phyloP scores from a whole-genome alignment of 371 early-diverging fungal genomes.

The Mortierella sp. region DNA sequence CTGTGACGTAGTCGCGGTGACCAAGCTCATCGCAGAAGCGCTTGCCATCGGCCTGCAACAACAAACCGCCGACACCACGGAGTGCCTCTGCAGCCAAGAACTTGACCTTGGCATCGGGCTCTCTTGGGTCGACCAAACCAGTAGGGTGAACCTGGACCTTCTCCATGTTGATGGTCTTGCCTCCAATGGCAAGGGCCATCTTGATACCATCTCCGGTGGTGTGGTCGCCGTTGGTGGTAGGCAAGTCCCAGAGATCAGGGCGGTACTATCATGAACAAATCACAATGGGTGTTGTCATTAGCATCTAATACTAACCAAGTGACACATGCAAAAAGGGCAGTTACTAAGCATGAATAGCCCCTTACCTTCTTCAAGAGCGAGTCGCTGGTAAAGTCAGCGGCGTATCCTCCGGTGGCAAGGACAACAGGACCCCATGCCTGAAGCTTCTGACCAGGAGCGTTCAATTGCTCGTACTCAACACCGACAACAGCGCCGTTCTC shows the following conservation, averaged over 20 bases:
- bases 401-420: slow-evolving; percentile 95
- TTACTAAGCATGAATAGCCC: too few relatives aligned
- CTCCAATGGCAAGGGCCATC: slow-evolving; percentile 86
- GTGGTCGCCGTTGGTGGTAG: slow-evolving; percentile 96
- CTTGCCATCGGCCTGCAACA: slow-evolving; percentile 84
- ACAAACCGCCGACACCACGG: slow-evolving; percentile 94
- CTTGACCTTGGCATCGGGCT: slow-evolving; percentile 89
- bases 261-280: slow-evolving; percentile 56
- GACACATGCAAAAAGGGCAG: too few relatives aligned
- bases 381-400: slow-evolving; percentile 76
- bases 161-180: slow-evolving; percentile 91
- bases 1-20: slow-evolving; percentile 89
- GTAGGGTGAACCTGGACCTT: slow-evolving; percentile 98
- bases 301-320: too few relatives aligned
- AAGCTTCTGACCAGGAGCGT: slow-evolving; percentile 64
- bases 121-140: slow-evolving; percentile 91
- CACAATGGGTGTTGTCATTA: too few relatives aligned
- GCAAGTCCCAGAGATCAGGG: slow-evolving; percentile 65
- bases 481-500: slow-evolving; percentile 77
- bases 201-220: slow-evolving; percentile 97
- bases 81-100: slow-evolving; percentile 96
- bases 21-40: slow-evolving; percentile 96
- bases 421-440: slow-evolving; percentile 84
- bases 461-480: slow-evolving; percentile 78
- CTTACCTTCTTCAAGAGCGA: slow-evolving; percentile 74